Percentiles rank a stretch among this genome's conserved stretches.
Evolutionary conservation across 2,329 filamentous ascomycete genomes (phyloP).

Genomic region (Magnaporthiopsis incrustans): DNA sequence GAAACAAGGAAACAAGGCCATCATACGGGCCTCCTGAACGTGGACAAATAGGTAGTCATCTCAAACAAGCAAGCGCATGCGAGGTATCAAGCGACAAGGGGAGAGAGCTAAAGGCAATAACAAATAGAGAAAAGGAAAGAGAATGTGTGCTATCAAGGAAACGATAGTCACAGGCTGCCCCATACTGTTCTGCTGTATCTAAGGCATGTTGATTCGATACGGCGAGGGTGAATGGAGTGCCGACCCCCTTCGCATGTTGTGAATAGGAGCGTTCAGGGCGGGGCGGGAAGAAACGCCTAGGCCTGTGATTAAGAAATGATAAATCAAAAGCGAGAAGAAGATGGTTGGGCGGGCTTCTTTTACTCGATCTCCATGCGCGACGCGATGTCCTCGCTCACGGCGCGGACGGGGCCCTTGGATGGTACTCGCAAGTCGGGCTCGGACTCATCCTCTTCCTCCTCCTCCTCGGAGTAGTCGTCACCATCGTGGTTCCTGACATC

Average conservation of each 20-base stretch:
- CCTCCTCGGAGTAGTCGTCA: conserved; percentile 31
- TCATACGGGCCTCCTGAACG: background rate
- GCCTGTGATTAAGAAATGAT: background rate
- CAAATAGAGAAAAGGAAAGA: background rate
- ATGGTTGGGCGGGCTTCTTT: background rate
- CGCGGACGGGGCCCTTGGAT: conserved; percentile 36
- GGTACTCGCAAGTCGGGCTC: conserved; percentile 11
- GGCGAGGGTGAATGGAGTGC: background rate
- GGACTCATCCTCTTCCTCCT: conserved; percentile 22
- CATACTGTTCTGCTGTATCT: background rate
- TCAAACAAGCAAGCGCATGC: conserved; percentile 1
- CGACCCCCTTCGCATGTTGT: background rate
- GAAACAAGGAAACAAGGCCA: conserved; percentile 5
- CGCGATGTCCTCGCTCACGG: conserved; percentile 56
- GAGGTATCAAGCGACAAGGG: conserved; percentile 5
- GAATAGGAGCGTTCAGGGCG: background rate
- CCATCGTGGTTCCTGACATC: conserved; percentile 27
- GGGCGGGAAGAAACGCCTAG: no score
- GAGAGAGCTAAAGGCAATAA: background rate
- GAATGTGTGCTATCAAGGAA: background rate
- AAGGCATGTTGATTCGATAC: background rate
- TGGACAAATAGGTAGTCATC: background rate
- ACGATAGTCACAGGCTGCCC: background rate
- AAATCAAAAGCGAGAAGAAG: background rate
- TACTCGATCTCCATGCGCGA: conserved; percentile 53